phyloP scores from a whole-genome alignment of 495 filamentous ascomycete species.

The Aspergillus diversus region DNA sequence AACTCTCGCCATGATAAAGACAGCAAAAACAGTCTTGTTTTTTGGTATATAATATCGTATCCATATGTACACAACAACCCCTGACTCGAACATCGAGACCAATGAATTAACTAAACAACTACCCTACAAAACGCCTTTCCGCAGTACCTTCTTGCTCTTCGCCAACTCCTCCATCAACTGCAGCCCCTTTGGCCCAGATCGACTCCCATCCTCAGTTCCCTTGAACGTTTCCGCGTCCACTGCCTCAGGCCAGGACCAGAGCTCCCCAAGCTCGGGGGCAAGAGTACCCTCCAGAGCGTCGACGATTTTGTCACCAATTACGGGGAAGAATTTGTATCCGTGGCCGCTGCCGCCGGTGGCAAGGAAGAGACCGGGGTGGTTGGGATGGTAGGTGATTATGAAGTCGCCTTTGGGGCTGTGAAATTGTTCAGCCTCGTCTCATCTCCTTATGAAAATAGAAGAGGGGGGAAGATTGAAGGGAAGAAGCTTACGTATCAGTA shows the following conservation, averaged over 20 bases:
- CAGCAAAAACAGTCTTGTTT: neutral
- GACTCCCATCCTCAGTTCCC: conserved; percentile 62
- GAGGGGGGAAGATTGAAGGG: neutral
- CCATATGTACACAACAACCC: neutral
- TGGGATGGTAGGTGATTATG: conserved; percentile 76
- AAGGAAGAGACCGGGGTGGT: conserved; percentile 68
- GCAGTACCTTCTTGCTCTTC: conserved; percentile 34
- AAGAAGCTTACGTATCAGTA: conserved; percentile 64
- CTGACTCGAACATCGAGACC: neutral
- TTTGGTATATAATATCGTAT: neutral
- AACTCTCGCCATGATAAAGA: too few species aligned
- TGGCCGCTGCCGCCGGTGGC: conserved; percentile 87
- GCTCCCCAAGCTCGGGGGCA: conserved; percentile 57
- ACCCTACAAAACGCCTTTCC: conserved; percentile 32
- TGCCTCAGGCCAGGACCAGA: conserved; percentile 70
- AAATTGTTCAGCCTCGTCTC: neutral
- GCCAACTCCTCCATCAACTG: conserved; percentile 46
- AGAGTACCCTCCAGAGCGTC: conserved; percentile 64
- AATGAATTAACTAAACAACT: neutral
- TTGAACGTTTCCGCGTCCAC: conserved; percentile 37
- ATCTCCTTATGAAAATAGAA: neutral
- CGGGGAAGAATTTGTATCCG: conserved; percentile 86
- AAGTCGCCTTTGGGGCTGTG: conserved; percentile 70
- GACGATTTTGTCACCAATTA: conserved; percentile 77
- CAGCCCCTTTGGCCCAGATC: conserved; percentile 34